Evolutionary conservation across 805 yeast species (phyloP), one percentile per base, ranked within the genome.

Genomic region (Komagataella pastoris): DNA sequence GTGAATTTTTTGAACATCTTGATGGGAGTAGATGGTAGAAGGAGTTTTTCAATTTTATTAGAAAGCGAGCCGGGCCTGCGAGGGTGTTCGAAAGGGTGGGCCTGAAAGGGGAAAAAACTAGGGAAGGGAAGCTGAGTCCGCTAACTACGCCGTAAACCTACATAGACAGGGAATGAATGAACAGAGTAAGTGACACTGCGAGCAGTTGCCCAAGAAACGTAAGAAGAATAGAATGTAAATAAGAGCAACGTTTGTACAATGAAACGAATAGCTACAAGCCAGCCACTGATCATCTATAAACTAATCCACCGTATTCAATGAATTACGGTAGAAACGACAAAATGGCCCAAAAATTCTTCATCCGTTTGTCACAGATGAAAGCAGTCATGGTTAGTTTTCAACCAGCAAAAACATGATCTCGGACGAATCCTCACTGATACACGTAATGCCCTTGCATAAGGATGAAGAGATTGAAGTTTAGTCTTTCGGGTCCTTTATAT

Each of bases 391-490:
- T 85, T 84, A 82, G 90, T 88, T 93, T 91, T 93, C 97, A 93
- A 91, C 97, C 96, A 91, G 99, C 99, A 91, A 91, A 91, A 88
- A 93, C 98, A 91, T 96, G 95, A 90, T 89, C 99, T 91, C 99
- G 98, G 99, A 93, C 97, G 96, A 90, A 89, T 93, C 99, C 98
- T 91, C 99, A 91, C 96, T 90, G 98, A 91, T 89, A 88, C 95
- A 96, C 96, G 98, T 93, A 91, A 89, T 91, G 96, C 98, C 98
- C 99, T 85, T 85, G 99, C 98, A 91, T 88, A 91, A 91, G 84
- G 97, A 90, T 87, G 75, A 69, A 67, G 75, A 73, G 14, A 10
- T 12, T 30, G 40, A 10, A 30, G 58, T 58, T 30, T 30, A 30
- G n/a, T 30, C 40, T 30, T 30, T 10, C 40, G 6, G 14, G 14